phyloP scores from a whole-genome alignment of 1,284 basidiomycete genomes.

The Psilocybe mexicana region DNA sequence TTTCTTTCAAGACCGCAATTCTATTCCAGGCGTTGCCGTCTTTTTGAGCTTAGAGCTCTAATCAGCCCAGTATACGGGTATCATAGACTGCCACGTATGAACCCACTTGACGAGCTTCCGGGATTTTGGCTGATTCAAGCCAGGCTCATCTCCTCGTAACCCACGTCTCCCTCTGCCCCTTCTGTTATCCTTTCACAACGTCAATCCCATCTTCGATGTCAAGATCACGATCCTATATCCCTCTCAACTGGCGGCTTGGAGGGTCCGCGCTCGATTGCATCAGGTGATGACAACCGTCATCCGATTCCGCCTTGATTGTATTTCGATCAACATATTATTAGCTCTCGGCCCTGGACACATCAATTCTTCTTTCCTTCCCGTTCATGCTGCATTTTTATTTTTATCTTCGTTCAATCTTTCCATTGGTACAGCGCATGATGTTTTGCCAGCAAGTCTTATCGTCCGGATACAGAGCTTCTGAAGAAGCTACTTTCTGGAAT shows the following conservation, averaged over 20 bases:
- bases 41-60: too few species aligned
- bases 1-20: too few species aligned
- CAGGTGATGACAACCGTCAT: neutral
- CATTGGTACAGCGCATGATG: neutral
- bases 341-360: neutral
- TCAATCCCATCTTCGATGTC: too few species aligned
- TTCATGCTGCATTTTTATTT: neutral
- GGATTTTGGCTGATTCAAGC: too few species aligned
- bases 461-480: neutral
- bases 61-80: too few species aligned
- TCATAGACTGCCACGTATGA: too few species aligned
- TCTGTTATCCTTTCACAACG: too few species aligned
- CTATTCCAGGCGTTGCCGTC: too few species aligned
- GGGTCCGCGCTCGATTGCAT: neutral
- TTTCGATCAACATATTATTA: neutral
- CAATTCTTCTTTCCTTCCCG: neutral
- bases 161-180: too few species aligned
- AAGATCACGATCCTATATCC: neutral
- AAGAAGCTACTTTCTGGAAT: too few species aligned
- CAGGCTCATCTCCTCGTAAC: too few species aligned
- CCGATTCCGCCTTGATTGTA: neutral
- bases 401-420: neutral
- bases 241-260: neutral
- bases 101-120: too few species aligned
- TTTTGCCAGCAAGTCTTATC: neutral